Percentiles rank a stretch among this genome's conserved stretches.
These are phyloP conservation scores for Dryadomyces quercivorus DNA, from an alignment of 2,329 filamentous ascomycete species.

Conservation along the genomic window DNA sequence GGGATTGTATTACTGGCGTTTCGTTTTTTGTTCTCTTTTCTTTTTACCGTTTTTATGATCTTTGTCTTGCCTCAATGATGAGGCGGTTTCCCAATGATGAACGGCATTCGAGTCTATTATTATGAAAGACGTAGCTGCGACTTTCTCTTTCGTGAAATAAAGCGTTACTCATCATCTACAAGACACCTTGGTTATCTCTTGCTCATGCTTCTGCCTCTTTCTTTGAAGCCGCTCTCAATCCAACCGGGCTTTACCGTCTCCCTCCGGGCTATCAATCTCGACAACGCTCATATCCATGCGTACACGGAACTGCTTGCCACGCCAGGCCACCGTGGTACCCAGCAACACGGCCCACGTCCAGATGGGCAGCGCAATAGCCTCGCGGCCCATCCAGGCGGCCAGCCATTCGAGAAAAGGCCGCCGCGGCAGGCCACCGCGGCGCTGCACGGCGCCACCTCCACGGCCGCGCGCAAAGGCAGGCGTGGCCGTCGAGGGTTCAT, in stretches of 20 bases:
- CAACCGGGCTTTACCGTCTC: constrained; percentile 13
- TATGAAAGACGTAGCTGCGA: background rate
- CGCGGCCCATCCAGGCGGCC: constrained; percentile 71
- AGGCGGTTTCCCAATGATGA: too few species aligned
- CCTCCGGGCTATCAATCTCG: constrained; percentile 19
- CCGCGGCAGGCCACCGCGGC: constrained; percentile 25
- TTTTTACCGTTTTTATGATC: too few species aligned
- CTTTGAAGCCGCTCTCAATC: constrained; percentile 10
- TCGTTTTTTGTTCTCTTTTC: too few species aligned
- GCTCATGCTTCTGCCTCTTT: too few species aligned
- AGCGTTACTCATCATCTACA: too few species aligned
- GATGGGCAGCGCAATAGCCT: constrained; percentile 71
- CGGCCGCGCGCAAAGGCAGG: constrained; percentile 51
- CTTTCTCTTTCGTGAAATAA: too few species aligned
- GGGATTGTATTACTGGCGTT: too few species aligned
- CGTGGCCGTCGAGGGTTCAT: constrained; percentile 50
- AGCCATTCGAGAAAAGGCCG: constrained; percentile 61
- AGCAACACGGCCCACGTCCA: constrained; percentile 85
- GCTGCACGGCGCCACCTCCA: constrained; percentile 24
- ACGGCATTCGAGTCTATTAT: background rate
- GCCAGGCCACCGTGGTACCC: constrained; percentile 80
- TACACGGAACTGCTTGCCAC: constrained; percentile 72
- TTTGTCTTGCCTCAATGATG: background rate
- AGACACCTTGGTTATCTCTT: too few species aligned
- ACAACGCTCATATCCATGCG: constrained; percentile 72